phyloP scores from a whole-genome alignment of 768 basidiomycete genomes.

The Lactarius psammicola region DNA sequence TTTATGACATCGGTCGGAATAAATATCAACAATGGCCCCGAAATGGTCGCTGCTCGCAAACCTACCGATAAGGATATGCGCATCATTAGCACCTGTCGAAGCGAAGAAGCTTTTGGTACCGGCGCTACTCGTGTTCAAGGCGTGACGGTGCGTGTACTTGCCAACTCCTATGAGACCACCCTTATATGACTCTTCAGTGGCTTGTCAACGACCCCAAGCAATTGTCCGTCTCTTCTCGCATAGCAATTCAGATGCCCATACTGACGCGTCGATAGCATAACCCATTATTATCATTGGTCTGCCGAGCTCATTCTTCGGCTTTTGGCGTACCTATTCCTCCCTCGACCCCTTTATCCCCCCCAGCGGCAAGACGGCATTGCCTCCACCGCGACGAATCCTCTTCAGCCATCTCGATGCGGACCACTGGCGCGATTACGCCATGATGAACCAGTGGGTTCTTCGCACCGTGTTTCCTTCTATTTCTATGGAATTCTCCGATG shows the following conservation, averaged over 20 bases:
- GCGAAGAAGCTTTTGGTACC: slow-evolving; percentile 69
- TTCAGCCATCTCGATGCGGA: slow-evolving; percentile 71
- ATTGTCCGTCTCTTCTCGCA: slow-evolving; percentile 51
- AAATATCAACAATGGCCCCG: slow-evolving; percentile 55
- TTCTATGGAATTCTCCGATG: slow-evolving; percentile 75
- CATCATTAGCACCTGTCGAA: slow-evolving; percentile 64
- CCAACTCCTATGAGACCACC: slow-evolving; percentile 13
- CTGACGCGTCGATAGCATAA: slow-evolving; percentile 51
- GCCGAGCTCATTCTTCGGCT: slow-evolving; percentile 90
- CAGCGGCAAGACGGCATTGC: slow-evolving; percentile 67
- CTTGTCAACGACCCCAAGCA: slow-evolving; percentile 83
- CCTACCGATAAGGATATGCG: slow-evolving; percentile 80
- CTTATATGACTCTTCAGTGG: slow-evolving; percentile 45
- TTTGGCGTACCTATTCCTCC: slow-evolving; percentile 87
- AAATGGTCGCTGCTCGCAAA: slow-evolving; percentile 54
- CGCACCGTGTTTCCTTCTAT: slow-evolving; percentile 78
- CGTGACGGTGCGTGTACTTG: slow-evolving; percentile 51
- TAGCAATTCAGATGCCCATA: neutral
- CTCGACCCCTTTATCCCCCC: slow-evolving; percentile 68
- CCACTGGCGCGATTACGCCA: slow-evolving; percentile 89
- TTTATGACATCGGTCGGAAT: slow-evolving; percentile 71
- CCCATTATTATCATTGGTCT: slow-evolving; percentile 92
- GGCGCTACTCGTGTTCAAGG: slow-evolving; percentile 78
- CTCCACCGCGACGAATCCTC: slow-evolving; percentile 68
- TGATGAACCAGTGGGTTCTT: slow-evolving; percentile 87